Evolutionary conservation across 345 rosid genomes (phyloP), one percentile per base, ranked within the genome.

Genomic region (Noccaea bulbosa): DNA sequence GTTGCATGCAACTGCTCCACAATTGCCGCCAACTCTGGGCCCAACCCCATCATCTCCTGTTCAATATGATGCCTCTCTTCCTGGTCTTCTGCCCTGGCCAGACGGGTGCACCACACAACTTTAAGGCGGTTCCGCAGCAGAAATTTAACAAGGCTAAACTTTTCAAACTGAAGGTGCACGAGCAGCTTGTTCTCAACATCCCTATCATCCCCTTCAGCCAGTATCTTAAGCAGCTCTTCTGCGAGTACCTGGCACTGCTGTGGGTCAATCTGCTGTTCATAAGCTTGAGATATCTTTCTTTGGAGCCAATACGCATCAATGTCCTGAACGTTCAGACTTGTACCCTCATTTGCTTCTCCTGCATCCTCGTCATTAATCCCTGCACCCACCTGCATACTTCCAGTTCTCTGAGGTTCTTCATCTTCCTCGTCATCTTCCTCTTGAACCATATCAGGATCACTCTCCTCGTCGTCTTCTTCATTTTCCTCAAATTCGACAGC

Each of bases 221-320:
- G 96, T 71, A 86, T 82, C 85, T 83, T 81, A 65, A 91, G 86
- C 74, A 91, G 97, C 78, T 93, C 98, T 83, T 93, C 97, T 5
- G 97, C 95, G 49, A 91, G 90, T 70, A 81, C 88, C 71, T 87
- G 95, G 76, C 97, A 86, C 81, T 84, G 87, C 52, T 86, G 91
- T 27, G 96, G 93, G 73, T 93, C 98, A 69, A 91, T 89, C 73
- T 91, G 81, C 75, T 87, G 92, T n/a, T 85, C 93, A 76, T 73
- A 89, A 65, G 96, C 91, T 79, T 84, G 95, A 40, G 98, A 89
- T 53, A 91, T 85, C 85, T 89, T 87, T 77, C 98, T 84, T 79
- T 93, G 96, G 49, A 93, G 96, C 96, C 97, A 93, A 80, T 93
- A 89, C 33, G 98, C 95, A 83, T 91, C 97, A 72, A 94, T 87